Evolutionary conservation across 2,329 filamentous ascomycete genomes (phyloP).

Genomic region (Penicillium sp.): DNA sequence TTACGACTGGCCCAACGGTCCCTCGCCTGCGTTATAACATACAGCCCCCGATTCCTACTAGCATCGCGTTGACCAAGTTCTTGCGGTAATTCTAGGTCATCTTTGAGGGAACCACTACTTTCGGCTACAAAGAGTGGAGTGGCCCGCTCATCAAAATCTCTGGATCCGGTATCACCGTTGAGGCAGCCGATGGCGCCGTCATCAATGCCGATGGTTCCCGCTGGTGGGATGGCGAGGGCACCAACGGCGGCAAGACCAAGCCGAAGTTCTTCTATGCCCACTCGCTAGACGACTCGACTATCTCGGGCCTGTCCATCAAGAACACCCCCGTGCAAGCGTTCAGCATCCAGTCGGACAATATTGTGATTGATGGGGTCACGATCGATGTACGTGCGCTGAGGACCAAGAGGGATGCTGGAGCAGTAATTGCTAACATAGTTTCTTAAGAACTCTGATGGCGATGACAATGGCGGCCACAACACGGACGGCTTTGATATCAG

Average conservation of each 20-base stretch:
- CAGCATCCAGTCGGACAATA: constrained; percentile 49
- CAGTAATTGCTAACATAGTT: no score
- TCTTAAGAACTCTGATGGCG: constrained; percentile 55
- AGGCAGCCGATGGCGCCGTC: constrained; percentile 7
- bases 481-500: constrained; percentile 50
- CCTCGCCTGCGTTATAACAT: no score
- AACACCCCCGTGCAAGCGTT: constrained; percentile 44
- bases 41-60: no score
- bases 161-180: constrained; percentile 16
- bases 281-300: constrained; percentile 33
- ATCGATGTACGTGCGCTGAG: constrained; percentile 46
- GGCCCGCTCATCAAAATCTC: constrained; percentile 3
- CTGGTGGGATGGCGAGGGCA: constrained; percentile 48
- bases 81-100: background rate
- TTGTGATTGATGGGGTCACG: constrained; percentile 30
- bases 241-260: constrained; percentile 59
- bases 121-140: constrained; percentile 4
- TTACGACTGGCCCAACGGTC: background rate
- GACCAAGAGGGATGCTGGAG: no score
- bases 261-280: constrained; percentile 64
- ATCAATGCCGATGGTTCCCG: constrained; percentile 3
- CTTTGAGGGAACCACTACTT: constrained; percentile 8
- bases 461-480: constrained; percentile 51
- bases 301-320: constrained; percentile 37
- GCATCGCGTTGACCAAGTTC: no score